Conservation (phyloP, 257 asterid genomes). For the Penstemon eatonii region DNA sequence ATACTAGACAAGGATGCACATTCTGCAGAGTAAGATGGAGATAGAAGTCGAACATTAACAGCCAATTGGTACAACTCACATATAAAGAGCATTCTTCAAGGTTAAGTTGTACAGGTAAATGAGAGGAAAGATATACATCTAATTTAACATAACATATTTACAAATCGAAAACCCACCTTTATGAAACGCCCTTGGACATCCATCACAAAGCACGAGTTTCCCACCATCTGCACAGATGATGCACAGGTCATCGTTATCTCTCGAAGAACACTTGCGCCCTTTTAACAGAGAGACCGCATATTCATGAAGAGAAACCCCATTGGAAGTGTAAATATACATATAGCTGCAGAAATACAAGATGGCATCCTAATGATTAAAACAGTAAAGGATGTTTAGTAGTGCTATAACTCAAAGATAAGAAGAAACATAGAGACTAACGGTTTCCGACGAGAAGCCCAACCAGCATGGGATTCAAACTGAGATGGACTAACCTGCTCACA, state of each 20-base stretch:
- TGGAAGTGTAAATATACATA: constrained; percentile 90
- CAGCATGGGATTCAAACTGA: constrained; percentile 98
- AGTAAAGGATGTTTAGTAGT: constrained; percentile 8
- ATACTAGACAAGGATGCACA: constrained; percentile 77
- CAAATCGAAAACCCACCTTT: constrained; percentile 61
- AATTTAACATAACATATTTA: constrained; percentile 8
- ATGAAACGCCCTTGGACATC: constrained; percentile 99
- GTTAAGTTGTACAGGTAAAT: constrained; percentile 4
- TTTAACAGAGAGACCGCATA: constrained; percentile 74
- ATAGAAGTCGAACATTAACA: constrained; percentile 19
- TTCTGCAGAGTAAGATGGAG: constrained; percentile 52
- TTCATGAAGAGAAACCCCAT: constrained; percentile 97
- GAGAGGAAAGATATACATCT: constrained; percentile 17
- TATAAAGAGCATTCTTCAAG: not conserved
- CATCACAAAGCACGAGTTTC: constrained; percentile 94
- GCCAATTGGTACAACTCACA: constrained; percentile 11
- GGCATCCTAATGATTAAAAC: constrained; percentile 25
- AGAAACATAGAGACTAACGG: constrained; percentile 63
- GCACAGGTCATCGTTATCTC: constrained; percentile 91
- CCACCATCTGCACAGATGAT: constrained; percentile 99
- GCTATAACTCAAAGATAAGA: constrained; percentile 27
- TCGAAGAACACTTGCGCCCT: constrained; percentile 71
- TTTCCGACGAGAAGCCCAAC: constrained; percentile 95
- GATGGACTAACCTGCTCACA: constrained; percentile 93
- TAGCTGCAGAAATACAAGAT: constrained; percentile 60